Conservation (phyloP, 306 rosid genomes). For the Vigna nakashimae region DNA sequence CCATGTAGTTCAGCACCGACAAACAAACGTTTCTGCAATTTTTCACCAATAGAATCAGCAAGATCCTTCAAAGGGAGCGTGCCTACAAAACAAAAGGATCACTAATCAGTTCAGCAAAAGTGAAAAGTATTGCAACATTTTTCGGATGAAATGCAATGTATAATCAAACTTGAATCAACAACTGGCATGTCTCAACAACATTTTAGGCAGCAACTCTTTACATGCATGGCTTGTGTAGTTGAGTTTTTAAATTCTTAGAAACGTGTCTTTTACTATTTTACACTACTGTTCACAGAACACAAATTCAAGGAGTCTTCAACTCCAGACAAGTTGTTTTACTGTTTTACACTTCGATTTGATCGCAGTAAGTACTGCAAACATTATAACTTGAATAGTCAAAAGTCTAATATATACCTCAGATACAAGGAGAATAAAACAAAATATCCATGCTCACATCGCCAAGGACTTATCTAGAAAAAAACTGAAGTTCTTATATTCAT, state of each 20-base stretch:
- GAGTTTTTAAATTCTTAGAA: conserved; percentile 10
- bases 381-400: conserved; percentile 1
- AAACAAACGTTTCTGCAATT: conserved; percentile 63
- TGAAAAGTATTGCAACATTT: conserved; percentile 25
- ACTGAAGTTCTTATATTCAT: not conserved
- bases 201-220: conserved; percentile 28
- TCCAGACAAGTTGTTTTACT: conserved; percentile 3
- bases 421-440: conserved; percentile 5
- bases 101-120: conserved; percentile 13
- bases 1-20: conserved; percentile 84
- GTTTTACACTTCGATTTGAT: conserved; percentile 24
- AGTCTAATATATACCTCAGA: not conserved
- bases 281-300: conserved; percentile 20
- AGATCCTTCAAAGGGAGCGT: conserved; percentile 88
- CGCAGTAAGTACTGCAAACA: conserved; percentile 20
- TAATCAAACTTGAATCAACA: conserved; percentile 15
- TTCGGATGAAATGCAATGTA: conserved; percentile 11
- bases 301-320: conserved; percentile 4
- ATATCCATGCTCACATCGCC: not conserved
- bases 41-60: conserved; percentile 72
- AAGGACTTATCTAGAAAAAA: conserved; percentile 7
- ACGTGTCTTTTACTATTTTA: conserved; percentile 31
- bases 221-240: not conserved
- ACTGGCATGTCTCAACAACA: conserved; percentile 12
- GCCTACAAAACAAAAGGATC: conserved; percentile 60